Base-by-base conservation (phyloP, 192 early-diverging fungal genomes). In the Coemansia sp. region DNA sequence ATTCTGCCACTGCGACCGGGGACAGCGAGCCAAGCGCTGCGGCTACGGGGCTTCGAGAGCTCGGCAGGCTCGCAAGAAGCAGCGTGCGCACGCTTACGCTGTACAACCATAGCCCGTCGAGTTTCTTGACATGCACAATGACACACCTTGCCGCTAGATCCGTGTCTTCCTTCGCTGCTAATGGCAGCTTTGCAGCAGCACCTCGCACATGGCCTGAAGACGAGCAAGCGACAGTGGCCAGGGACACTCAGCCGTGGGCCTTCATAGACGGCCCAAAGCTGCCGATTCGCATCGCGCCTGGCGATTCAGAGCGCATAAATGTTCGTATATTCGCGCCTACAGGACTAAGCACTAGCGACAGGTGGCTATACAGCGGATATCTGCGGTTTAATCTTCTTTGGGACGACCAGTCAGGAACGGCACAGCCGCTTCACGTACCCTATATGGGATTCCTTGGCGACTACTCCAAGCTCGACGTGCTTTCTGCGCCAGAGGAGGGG, bases 381-480 rank as follows among this genome's bases (percentile, higher is more conserved):
- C 23, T 82, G 53, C 71, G 65, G 2, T 76, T 82, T 59, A 82
- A 77, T 53, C 64, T 81, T 43, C 70, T 75, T 23, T 81, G 79
- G 79, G 79, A 75, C 52, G 79, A 75, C 67, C 45, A 63, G 43
- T 50, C 25, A 4, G 79, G 73, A n/a, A 82, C 80, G 0, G 40
- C 71, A 20, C 71, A 77, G 55, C 52, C 67, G 9, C 67, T 82
- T 8, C 74, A 82, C 50, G 69, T 82, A 48, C 80, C 80, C 4
- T 82, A 82, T 36, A 71, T 63, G 45, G 80, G 80, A 10, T 82
- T 62, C 40, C 62, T 77, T 34, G 80, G 80, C n/a, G 68, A 82
- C 69, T 82, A 77, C 40, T 59, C 68, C 46, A 63, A 71, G 69
- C 69, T 69, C 20, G 71, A 76, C 34, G 66, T 82, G 35, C 46